Base-by-base conservation (phyloP, 148 eudicot species). In the Amaranthus hypochondriacus region DNA sequence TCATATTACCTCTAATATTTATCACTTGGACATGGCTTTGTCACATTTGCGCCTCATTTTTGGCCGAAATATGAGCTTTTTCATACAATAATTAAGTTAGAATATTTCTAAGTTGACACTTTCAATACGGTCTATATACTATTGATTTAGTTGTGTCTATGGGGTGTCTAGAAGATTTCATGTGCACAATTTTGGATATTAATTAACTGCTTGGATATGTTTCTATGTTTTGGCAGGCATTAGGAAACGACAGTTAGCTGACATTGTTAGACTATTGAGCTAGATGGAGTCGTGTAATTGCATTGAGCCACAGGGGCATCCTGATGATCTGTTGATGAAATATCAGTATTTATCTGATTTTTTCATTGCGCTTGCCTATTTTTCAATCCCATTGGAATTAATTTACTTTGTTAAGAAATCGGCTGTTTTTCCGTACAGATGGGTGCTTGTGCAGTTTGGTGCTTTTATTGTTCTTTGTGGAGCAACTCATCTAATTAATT, bases 391-490 rank as follows among this genome's bases (percentile, higher is more conserved):
- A 2, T 71, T 94, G 75, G 98, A 94, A 88, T 75, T 94, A 60
- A 90, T 94, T 43, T 94, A 91, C 81, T 94, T 94, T 66, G 98
- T 94, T 7, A 89, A 94, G 81, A 94, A 91, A 77, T 94, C 98
- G 14, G 91, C 97, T 14, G 97, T 94, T 62, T 94, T 94, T 76
- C 98, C 98, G 8, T 94, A 94, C 75, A 83, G 86, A 83, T 94
- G 98, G 98, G 98, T 94, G 69, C 88, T 94, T 63, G 96, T 94
- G 65, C 98, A 94, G 85, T 94, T 94, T 67, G 98, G 98, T 71
- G 97, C 98, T 52, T 94, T 94, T 72, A 94, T 94, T 21, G 98
- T 94, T 75, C 89, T 94, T 7, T 94, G 98, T 83, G 98, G 98
- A 63, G 93, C 93, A 5, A 94, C 98, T 9, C 98, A 94, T 86